phyloP scores from a whole-genome alignment of 2,329 filamentous ascomycete species.

The Gnomoniopsis smithogilvyi region DNA sequence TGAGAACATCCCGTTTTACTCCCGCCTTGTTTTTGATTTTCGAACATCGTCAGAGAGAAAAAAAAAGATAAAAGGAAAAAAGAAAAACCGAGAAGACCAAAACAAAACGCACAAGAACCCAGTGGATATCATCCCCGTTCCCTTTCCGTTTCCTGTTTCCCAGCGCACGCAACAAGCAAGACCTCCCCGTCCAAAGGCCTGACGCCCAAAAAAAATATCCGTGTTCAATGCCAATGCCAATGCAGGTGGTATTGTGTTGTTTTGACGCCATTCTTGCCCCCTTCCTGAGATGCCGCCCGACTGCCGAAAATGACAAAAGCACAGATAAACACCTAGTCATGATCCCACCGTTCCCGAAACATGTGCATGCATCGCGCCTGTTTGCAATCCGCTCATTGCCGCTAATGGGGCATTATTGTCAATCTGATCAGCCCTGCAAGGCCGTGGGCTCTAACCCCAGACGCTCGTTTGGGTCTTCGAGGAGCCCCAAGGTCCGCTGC shows the following conservation, averaged over 20 bases:
- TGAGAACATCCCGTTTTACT: neutral
- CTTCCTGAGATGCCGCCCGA: conserved; percentile 14
- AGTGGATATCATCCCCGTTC: no score
- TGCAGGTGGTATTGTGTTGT: conserved; percentile 19
- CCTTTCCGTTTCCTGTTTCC: no score
- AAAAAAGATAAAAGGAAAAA: no score
- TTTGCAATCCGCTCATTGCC: neutral
- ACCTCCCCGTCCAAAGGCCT: no score
- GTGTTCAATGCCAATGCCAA: conserved; percentile 19
- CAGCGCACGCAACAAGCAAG: no score
- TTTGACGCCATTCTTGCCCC: conserved; percentile 13
- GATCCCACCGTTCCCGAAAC: conserved; percentile 12
- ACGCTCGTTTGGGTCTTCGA: conserved; percentile 69
- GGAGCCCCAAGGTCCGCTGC: conserved; percentile 73
- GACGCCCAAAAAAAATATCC: no score
- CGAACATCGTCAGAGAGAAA: no score
- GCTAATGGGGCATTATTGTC: neutral
- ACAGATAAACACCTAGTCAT: conserved; percentile 15
- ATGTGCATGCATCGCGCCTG: neutral
- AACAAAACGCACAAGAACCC: no score
- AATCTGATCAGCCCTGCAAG: neutral
- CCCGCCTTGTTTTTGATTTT: neutral
- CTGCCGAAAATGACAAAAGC: conserved; percentile 15
- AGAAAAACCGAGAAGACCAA: no score
- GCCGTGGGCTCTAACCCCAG: conserved; percentile 65